Evolutionary conservation across 1,284 basidiomycete species (phyloP).

Genomic region (Apiotrichum brassicae): DNA sequence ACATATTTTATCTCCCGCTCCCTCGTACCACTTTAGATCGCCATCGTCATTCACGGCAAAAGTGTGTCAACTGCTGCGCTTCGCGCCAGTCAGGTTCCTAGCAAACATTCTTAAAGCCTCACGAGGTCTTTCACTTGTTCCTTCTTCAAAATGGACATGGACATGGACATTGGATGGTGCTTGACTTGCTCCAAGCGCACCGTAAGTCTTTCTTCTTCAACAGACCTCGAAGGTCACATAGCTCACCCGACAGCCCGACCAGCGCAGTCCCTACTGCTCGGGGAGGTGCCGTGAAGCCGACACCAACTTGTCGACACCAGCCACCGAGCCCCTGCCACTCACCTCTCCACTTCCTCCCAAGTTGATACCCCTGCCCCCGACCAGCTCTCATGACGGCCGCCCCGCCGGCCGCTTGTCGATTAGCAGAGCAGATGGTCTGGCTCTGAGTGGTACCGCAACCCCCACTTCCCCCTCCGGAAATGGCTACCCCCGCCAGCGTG

Average conservation of each 20-base stretch:
- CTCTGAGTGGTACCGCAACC: neutral
- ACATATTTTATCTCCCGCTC: neutral
- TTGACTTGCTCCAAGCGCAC: constrained; percentile 30
- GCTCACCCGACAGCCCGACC: constrained; percentile 26
- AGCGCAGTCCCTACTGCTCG: constrained; percentile 36
- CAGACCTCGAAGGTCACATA: neutral
- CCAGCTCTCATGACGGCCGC: constrained; percentile 1
- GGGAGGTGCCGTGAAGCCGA: constrained; percentile 32
- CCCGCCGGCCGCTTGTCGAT: neutral
- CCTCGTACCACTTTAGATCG: neutral
- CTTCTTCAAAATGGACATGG: constrained; percentile 16
- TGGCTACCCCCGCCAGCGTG: constrained; percentile 13
- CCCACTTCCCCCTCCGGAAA: neutral
- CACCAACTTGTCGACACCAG: constrained; percentile 9
- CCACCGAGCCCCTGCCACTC: constrained; percentile 12
- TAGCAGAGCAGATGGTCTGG: neutral
- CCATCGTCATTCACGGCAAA: neutral
- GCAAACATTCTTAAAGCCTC: neutral
- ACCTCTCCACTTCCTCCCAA: constrained; percentile 27
- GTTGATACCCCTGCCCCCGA: neutral
- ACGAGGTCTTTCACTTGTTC: neutral
- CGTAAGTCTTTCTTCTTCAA: constrained; percentile 30
- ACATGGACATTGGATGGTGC: constrained; percentile 23
- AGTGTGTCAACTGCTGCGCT: too few species aligned
- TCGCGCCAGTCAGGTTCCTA: neutral